Percentiles rank a stretch among this genome's conserved stretches.
Evolutionary conservation across 495 filamentous ascomycete species (phyloP).

Genomic region (Hypomontagnella monticulosa): DNA sequence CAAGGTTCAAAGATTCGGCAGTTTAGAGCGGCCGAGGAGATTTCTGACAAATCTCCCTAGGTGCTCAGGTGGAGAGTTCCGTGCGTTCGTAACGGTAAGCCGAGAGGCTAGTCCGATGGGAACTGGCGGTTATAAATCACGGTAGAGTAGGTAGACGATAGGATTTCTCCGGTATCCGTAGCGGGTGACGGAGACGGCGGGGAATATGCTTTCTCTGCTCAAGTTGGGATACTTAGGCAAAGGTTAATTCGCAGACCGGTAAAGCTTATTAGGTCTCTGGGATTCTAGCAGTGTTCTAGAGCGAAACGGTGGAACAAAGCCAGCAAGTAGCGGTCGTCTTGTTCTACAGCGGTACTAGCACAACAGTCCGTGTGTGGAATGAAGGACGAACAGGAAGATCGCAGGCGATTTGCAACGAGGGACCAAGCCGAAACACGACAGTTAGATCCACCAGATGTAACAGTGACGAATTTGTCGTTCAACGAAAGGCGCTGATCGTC

Average conservation of each 20-base stretch:
- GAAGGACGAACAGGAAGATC: conserved; percentile 34
- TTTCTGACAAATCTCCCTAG: conserved; percentile 8
- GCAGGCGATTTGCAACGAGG: conserved; percentile 28
- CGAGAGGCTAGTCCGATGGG: background rate
- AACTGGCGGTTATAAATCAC: background rate
- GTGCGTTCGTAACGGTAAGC: background rate
- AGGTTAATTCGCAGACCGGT: conserved; percentile 13
- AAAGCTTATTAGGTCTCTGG: background rate
- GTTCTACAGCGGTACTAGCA: conserved; percentile 36
- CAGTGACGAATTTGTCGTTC: conserved; percentile 17
- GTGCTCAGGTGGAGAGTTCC: conserved; percentile 9
- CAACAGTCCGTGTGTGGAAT: conserved; percentile 35
- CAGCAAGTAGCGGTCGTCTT: conserved; percentile 25
- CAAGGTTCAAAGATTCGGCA: conserved; percentile 25
- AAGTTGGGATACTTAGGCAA: conserved; percentile 20
- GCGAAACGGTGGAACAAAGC: conserved; percentile 31
- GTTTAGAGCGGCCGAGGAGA: background rate
- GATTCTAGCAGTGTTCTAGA: conserved; percentile 38
- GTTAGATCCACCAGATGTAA: conserved; percentile 31
- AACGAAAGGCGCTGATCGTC: conserved; percentile 20
- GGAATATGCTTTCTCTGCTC: conserved; percentile 15
- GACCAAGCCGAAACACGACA: conserved; percentile 32
- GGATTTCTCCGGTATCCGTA: conserved; percentile 9
- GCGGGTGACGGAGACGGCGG: conserved; percentile 4
- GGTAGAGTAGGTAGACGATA: conserved; percentile 10